Conservation (phyloP, 768 basidiomycete genomes). For the Suillus decipiens region DNA sequence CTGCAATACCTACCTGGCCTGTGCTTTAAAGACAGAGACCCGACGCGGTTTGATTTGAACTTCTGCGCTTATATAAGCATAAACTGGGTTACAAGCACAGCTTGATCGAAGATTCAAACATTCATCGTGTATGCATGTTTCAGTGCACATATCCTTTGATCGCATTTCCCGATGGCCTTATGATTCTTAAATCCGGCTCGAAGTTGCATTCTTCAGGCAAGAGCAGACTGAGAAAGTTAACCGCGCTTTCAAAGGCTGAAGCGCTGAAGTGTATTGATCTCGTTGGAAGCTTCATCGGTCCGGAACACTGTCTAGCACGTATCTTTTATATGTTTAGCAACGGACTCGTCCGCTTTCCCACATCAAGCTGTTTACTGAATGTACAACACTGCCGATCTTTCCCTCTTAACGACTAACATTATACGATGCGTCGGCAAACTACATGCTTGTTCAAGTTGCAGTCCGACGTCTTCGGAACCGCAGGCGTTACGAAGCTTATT, state of each 20-base stretch:
- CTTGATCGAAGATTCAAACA: neutral
- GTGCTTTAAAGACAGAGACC: neutral
- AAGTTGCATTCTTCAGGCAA: neutral
- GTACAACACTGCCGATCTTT: neutral
- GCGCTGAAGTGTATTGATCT: neutral
- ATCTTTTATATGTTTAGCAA: neutral
- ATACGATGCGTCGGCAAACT: neutral
- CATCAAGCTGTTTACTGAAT: neutral
- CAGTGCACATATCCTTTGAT: neutral
- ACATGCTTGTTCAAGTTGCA: neutral
- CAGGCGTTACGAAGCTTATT: no score
- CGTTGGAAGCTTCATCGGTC: neutral
- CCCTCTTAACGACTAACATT: neutral
- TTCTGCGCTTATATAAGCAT: neutral
- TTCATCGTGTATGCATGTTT: neutral
- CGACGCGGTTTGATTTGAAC: neutral
- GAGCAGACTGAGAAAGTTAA: neutral
- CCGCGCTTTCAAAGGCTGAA: neutral
- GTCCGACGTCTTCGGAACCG: neutral
- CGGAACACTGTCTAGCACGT: neutral
- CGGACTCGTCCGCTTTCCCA: neutral
- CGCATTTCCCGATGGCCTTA: neutral
- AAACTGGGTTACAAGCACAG: no score
- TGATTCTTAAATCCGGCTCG: neutral
- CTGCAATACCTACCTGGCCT: neutral